These are phyloP conservation scores for Inonotus hispidus DNA, from an alignment of 1,284 basidiomycete genomes.

Conservation along the genomic window DNA sequence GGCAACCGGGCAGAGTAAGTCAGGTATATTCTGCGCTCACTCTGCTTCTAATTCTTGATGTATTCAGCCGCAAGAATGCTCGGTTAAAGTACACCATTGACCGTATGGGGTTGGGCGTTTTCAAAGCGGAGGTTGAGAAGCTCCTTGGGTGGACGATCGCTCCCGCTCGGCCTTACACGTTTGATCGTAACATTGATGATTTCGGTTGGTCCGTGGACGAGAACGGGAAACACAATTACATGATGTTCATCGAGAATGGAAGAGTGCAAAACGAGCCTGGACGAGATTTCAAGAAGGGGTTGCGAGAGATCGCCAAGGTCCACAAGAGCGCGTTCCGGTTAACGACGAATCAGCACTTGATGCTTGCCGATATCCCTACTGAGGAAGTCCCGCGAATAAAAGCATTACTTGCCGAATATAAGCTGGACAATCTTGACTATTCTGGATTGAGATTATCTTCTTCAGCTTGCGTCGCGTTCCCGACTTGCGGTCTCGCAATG, in stretches of 20 bases:
- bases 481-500: conserved; percentile 91
- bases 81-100: conserved; percentile 97
- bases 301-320: conserved; percentile 88
- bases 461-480: conserved; percentile 96
- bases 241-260: conserved; percentile 96
- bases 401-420: conserved; percentile 77
- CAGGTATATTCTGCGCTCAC: not conserved
- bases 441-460: conserved; percentile 80
- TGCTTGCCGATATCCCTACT: conserved; percentile 80
- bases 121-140: conserved; percentile 89
- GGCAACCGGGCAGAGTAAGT: conserved; percentile 89
- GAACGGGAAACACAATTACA: conserved; percentile 90
- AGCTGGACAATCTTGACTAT: conserved; percentile 84
- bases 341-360: conserved; percentile 93
- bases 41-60: conserved; percentile 37
- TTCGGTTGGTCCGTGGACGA: conserved; percentile 90
- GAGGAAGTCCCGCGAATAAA: conserved; percentile 78
- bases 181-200: conserved; percentile 89
- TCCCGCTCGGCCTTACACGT: conserved; percentile 73
- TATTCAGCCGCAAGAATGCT: conserved; percentile 59
- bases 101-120: conserved; percentile 82
- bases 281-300: conserved; percentile 87
- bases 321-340: conserved; percentile 94
- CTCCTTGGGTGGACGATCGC: conserved; percentile 78
- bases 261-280: conserved; percentile 92